Evolutionary conservation across 1,284 basidiomycete genomes (phyloP).

Genomic region (Phellopilus nigrolimitatus): DNA sequence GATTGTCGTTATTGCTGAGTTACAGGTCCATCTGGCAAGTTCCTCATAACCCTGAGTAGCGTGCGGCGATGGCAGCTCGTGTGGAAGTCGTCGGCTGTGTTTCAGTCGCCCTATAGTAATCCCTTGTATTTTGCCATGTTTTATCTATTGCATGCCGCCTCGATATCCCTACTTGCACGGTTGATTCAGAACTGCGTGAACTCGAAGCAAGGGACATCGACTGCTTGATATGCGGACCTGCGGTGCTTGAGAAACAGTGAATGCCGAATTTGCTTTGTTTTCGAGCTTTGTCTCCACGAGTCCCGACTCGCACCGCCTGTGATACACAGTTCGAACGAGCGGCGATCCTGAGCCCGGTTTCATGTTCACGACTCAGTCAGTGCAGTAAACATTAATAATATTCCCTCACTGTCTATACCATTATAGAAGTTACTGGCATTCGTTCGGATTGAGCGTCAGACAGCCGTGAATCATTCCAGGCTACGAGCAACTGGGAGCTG

Average conservation of each 20-base stretch:
- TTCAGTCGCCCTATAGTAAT: background rate
- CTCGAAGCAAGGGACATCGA: slow-evolving; percentile 10
- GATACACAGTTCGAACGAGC: background rate
- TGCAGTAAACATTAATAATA: background rate
- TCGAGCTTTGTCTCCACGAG: background rate
- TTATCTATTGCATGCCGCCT: background rate
- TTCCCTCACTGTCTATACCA: background rate
- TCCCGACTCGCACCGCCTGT: background rate
- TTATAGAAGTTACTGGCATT: background rate
- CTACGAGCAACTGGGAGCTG: background rate
- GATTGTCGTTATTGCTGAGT: slow-evolving; percentile 7
- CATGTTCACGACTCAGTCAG: background rate
- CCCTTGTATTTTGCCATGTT: background rate
- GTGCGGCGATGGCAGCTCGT: slow-evolving; percentile 9
- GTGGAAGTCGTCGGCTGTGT: background rate
- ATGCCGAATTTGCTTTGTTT: background rate
- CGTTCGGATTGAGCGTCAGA: background rate
- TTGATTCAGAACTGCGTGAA: background rate
- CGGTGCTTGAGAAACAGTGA: slow-evolving; percentile 7
- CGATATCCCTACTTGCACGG: background rate
- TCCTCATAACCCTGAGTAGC: background rate
- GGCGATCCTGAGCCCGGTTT: background rate
- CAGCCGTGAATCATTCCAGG: too few relatives aligned
- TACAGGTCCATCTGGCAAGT: background rate
- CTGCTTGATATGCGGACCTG: background rate